Conservation (phyloP, 805 yeast species). For the Metschnikowia corniflorae region DNA sequence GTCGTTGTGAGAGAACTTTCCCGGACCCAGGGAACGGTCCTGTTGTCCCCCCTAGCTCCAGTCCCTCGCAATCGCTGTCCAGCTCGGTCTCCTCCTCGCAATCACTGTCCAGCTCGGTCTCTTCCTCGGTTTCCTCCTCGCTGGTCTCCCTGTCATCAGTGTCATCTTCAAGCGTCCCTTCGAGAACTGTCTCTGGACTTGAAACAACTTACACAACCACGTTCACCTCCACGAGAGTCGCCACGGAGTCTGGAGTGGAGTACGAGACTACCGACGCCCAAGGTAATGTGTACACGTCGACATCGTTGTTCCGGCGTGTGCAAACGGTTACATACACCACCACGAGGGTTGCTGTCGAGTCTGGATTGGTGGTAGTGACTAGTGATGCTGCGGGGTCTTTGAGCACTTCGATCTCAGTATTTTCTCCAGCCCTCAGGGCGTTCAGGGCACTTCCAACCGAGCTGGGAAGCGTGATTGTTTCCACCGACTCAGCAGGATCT, state of each 20-base stretch:
- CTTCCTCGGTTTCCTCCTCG: not conserved
- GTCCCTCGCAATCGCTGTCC: too few species aligned
- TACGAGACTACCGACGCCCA: not conserved
- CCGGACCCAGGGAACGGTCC: too few species aligned
- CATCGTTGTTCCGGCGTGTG: too few species aligned
- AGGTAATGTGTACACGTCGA: not conserved
- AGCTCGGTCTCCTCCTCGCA: conserved; percentile 3
- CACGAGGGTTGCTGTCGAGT: too few species aligned
- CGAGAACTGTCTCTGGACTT: too few species aligned
- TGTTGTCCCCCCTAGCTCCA: too few species aligned
- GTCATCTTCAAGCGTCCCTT: not conserved
- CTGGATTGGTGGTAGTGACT: not conserved
- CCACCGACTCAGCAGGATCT: not conserved
- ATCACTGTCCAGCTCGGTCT: not conserved
- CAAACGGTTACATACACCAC: not conserved
- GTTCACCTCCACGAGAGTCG: not conserved
- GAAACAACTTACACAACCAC: not conserved
- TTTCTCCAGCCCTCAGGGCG: too few species aligned
- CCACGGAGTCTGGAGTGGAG: not conserved
- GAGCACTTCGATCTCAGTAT: too few species aligned
- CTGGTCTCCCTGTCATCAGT: not conserved
- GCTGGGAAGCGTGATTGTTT: not conserved
- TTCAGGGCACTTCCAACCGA: too few species aligned
- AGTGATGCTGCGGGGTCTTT: not conserved
- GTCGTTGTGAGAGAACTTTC: conserved; percentile 3